Evolutionary conservation across 768 basidiomycete genomes (phyloP).

Genomic region (Lactarius psammicola): DNA sequence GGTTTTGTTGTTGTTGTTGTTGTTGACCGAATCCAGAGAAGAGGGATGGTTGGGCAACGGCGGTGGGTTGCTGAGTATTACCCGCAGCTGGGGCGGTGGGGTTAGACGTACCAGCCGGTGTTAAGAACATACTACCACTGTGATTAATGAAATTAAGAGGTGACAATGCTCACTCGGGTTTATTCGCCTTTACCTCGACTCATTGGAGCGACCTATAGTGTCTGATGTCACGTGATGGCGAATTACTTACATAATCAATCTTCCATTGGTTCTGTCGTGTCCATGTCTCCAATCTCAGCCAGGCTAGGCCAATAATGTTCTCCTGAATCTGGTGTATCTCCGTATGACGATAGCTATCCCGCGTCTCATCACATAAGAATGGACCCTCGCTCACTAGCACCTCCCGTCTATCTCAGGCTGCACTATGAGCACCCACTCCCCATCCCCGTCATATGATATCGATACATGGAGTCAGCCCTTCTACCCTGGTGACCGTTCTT

Average conservation of each 20-base stretch:
- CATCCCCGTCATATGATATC: too few species aligned
- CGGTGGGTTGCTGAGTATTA: not conserved
- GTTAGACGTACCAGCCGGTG: too few species aligned
- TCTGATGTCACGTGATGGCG: not conserved
- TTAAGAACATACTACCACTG: slow-evolving; percentile 7
- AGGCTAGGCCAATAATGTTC: not conserved
- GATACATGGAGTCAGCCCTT: not conserved
- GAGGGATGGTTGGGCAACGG: slow-evolving; percentile 22
- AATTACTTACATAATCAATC: not conserved
- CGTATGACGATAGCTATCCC: not conserved
- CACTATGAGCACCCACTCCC: not conserved
- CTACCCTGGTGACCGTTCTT: too few species aligned
- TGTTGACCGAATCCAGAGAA: slow-evolving; percentile 27
- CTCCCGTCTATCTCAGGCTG: not conserved
- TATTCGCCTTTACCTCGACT: not conserved
- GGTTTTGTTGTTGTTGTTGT: slow-evolving; percentile 35
- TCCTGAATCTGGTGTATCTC: not conserved
- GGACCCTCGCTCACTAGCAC: not conserved
- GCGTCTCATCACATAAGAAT: not conserved
- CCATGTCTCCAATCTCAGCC: too few species aligned
- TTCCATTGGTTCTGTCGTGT: not conserved
- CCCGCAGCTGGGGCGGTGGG: not conserved
- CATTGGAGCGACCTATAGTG: too few species aligned
- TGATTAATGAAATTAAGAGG: not conserved
- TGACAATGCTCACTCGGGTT: slow-evolving; percentile 1